Percentiles rank a stretch among this genome's conserved stretches.
Evolutionary conservation across 495 filamentous ascomycete genomes (phyloP).

Genomic region (Aspergillus ostianus): DNA sequence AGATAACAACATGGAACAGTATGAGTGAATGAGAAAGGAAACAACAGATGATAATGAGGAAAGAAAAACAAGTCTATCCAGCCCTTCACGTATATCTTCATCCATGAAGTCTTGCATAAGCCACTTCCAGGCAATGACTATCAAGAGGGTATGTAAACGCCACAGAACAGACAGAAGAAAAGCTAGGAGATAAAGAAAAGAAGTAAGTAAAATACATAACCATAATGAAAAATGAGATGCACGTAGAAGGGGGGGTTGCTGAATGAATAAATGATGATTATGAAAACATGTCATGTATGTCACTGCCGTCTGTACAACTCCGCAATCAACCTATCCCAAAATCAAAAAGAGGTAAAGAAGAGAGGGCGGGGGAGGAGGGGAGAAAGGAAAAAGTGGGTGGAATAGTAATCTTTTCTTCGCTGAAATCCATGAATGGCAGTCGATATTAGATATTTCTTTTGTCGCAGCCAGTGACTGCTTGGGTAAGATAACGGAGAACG

Average conservation of each 20-base stretch:
- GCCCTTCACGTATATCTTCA: slow-evolving; percentile 5
- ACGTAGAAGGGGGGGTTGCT: slow-evolving; percentile 1
- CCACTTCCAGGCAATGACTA: slow-evolving; percentile 15
- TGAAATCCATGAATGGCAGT: neutral
- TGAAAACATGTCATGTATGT: slow-evolving; percentile 18
- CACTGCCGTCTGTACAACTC: slow-evolving; percentile 28
- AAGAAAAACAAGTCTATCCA: slow-evolving; percentile 1
- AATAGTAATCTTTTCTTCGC: neutral
- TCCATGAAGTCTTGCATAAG: slow-evolving; percentile 9
- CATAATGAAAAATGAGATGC: slow-evolving; percentile 14
- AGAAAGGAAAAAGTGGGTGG: slow-evolving; percentile 15
- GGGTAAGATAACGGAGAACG: neutral
- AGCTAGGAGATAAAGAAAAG: slow-evolving; percentile 3
- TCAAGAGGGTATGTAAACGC: slow-evolving; percentile 24
- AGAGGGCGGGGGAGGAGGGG: slow-evolving; percentile 22
- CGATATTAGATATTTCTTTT: neutral
- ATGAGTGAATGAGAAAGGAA: slow-evolving; percentile 10
- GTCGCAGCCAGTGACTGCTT: neutral
- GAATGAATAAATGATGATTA: slow-evolving; percentile 3
- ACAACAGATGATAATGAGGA: slow-evolving; percentile 6
- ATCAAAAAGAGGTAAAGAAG: slow-evolving; percentile 9
- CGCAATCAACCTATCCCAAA: slow-evolving; percentile 13
- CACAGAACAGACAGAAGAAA: slow-evolving; percentile 10
- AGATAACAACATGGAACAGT: neutral
- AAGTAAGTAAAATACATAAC: slow-evolving; percentile 13